Base-by-base conservation (phyloP, 257 asterid genomes). In the Marsdenia floribunda region DNA sequence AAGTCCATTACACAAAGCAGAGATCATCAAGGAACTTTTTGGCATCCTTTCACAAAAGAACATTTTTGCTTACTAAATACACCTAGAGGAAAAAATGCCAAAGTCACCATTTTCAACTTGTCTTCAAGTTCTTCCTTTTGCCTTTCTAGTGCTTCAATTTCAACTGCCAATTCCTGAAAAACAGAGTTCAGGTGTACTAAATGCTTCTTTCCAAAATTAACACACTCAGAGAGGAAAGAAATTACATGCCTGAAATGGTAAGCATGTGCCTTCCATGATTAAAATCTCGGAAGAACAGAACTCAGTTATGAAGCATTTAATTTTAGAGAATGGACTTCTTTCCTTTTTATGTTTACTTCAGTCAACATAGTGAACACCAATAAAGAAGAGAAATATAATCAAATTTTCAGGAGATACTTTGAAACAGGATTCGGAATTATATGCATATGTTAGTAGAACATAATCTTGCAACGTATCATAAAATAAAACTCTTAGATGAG, bases 71-170 rank as follows among this genome's bases (percentile, higher is more conserved):
- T 33, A 3, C 68, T 70, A 76, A 21, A 68, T 40, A 73, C 33
- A 76, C 55, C 52, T 49, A 42, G 77, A 9, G 61, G 37, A 38
- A 71, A 68, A 35, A 81, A 52, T 70, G 73, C 7, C 70, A 78
- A 77, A 49, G 76, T 59, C 81, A 94, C 96, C 97, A 83, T 87
- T 76, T 77, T 86, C 79, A 92, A 85, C 81, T 89, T 89, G 50
- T 81, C 88, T 83, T 94, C 99, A 73, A 94, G 92, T 68, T 88
- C 91, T 44, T 80, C 85, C 80, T 84, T 90, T 83, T 83, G 87
- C 80, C 59, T 78, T 70, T 87, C 87, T 75, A 94, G 97, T 71
- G 76, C 82, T 74, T 78, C 83, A 81, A 89, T 87, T 83, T 94
- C 97, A 80, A 70, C 82, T 69, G 68, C 65, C 77, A 90, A 75